These are phyloP conservation scores for Sclerotinia nivalis DNA, from an alignment of 2,329 filamentous ascomycete species.

Conservation along the genomic window DNA sequence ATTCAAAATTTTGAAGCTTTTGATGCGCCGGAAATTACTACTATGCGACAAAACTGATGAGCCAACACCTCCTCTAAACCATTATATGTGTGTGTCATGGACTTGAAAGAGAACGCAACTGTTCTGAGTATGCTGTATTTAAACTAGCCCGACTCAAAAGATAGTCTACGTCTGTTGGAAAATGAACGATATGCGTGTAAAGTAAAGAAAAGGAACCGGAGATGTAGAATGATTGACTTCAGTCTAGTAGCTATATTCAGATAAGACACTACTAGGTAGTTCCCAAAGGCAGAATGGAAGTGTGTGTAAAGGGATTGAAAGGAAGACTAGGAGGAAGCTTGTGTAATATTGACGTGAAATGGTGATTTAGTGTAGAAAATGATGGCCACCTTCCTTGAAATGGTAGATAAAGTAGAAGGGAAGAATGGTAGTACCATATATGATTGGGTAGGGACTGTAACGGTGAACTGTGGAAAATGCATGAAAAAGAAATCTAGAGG, in stretches of 20 bases:
- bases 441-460: background rate
- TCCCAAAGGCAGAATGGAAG: background rate
- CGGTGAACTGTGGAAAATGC: no score
- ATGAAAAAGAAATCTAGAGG: no score
- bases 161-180: background rate
- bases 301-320: background rate
- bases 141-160: background rate
- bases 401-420: background rate
- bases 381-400: conserved; percentile 5
- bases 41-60: background rate
- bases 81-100: background rate
- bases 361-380: background rate
- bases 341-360: background rate
- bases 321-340: no score
- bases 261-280: background rate
- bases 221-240: background rate
- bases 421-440: background rate
- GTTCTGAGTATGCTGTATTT: background rate
- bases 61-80: background rate
- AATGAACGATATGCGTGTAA: background rate
- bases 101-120: no score
- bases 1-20: background rate
- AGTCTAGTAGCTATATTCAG: background rate
- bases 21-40: background rate
- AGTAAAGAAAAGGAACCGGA: background rate